These are phyloP conservation scores for Dacryopinax spathularia DNA, from an alignment of 768 basidiomycete genomes.

Conservation along the genomic window DNA sequence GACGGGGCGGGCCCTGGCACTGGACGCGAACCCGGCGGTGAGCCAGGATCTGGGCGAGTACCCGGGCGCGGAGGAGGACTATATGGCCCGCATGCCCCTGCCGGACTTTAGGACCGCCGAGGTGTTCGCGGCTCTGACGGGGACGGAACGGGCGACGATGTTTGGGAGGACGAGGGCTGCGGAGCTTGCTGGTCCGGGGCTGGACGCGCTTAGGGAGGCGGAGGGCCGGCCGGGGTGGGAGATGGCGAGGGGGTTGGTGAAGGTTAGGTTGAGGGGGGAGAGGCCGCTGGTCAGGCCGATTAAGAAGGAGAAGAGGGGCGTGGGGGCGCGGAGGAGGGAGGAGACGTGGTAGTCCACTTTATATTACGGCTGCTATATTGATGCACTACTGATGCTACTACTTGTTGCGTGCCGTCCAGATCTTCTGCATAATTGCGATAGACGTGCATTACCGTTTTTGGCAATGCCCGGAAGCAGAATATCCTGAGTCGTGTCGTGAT, in stretches of 20 bases:
- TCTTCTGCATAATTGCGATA: too few relatives aligned
- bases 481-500: too few relatives aligned
- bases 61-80: not conserved
- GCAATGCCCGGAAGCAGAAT: too few relatives aligned
- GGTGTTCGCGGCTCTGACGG: not conserved
- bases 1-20: not conserved
- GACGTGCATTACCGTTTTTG: too few relatives aligned
- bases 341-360: too few relatives aligned
- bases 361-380: too few relatives aligned
- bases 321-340: too few relatives aligned
- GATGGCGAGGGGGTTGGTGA: not conserved
- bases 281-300: not conserved
- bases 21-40: too few relatives aligned
- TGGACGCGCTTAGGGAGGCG: not conserved
- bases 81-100: not conserved
- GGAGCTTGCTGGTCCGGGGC: not conserved
- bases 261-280: not conserved
- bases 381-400: not conserved
- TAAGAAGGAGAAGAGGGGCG: not conserved
- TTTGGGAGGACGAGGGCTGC: not conserved
- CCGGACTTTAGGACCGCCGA: not conserved
- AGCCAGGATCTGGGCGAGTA: not conserved
- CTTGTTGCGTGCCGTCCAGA: too few relatives aligned
- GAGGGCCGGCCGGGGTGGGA: not conserved
- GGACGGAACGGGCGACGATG: not conserved